Evolutionary conservation across 2,329 filamentous ascomycete genomes (phyloP), one percentile per base, ranked within the genome.

Genomic region (Lachnellula occidentalis): DNA sequence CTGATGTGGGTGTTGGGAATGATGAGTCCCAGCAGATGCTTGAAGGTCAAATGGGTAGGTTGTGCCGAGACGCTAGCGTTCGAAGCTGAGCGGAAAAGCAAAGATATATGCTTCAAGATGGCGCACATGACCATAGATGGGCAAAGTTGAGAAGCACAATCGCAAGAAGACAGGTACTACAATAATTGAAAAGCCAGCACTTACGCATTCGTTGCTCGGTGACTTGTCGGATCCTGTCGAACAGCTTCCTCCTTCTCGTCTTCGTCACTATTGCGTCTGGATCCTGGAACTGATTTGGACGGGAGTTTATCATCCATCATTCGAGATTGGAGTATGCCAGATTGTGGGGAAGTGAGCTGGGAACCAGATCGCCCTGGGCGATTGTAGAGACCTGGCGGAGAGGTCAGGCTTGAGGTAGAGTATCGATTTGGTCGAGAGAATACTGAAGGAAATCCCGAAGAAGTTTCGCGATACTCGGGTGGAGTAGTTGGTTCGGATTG

Each of bases 401-500:
- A 92, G 45, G 87, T 87, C 66, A 96, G 78, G 74, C 89, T 94
- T 37, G 91, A 92, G 58, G 88, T 88, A 51, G 92, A 95, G 75
- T 95, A 92, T 58, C 92, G 83, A 69, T 92, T 92, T 43, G 90
- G 88, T 42, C 90, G 84, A 53, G 90, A 90, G 68, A 94, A 88
- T 62, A 88, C 84, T 66, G 84, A 85, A 53, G 88, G 85, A 66
- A 95, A 92, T 43, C 86, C 86, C 58, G 82, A 77, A 55, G 71
- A 71, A 12, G 74, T 83, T 61, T 95, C 90, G 64, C 85, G 86
- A 71, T 94, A 92, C 71, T 97, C 94, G 34, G 94, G 94, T 21
- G 94, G 94, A 21, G 94, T 99, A 2, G 94, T 96, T 15, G 94
- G 94, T 73, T 97, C 92, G 64, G 90, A 96, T 69, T 95, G 89